Percentiles rank a stretch among this genome's conserved stretches.
Evolutionary conservation across 2,329 filamentous ascomycete genomes (phyloP).

Genomic region (Penicillium sp.): DNA sequence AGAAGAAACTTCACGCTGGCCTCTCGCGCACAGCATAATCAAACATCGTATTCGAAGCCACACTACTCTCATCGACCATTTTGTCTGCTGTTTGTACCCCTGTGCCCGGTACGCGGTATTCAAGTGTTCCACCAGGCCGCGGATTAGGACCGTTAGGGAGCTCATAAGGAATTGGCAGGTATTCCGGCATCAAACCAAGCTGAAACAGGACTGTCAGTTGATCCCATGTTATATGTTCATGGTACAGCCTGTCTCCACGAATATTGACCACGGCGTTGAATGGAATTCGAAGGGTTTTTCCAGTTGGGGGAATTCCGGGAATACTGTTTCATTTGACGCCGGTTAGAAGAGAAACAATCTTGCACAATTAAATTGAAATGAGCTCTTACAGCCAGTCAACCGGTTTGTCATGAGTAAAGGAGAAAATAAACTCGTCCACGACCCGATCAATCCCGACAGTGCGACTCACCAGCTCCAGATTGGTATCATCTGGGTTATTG

Average conservation of each 20-base stretch:
- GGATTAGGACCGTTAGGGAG: constrained; percentile 47
- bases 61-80: constrained; percentile 54
- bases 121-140: constrained; percentile 49
- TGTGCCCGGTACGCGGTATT: constrained; percentile 65
- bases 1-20: no score
- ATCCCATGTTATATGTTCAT: constrained; percentile 74
- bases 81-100: constrained; percentile 60
- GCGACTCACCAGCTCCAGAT: constrained; percentile 70
- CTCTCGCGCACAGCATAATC: constrained; percentile 36
- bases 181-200: constrained; percentile 66
- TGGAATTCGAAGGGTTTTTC: constrained; percentile 59
- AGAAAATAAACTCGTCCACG: constrained; percentile 71
- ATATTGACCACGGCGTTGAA: constrained; percentile 69
- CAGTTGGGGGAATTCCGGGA: constrained; percentile 63
- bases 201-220: constrained; percentile 66
- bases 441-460: constrained; percentile 73
- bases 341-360: background rate
- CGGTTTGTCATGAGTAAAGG: constrained; percentile 64
- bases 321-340: constrained; percentile 42
- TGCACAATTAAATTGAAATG: background rate
- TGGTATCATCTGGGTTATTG: constrained; percentile 69
- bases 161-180: constrained; percentile 64
- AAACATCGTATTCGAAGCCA: constrained; percentile 63
- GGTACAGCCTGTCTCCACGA: constrained; percentile 68
- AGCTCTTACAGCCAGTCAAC: constrained; percentile 69